These are phyloP conservation scores for Graphiopsis chlorocephala DNA, from an alignment of 2,329 filamentous ascomycete genomes.

Conservation along the genomic window DNA sequence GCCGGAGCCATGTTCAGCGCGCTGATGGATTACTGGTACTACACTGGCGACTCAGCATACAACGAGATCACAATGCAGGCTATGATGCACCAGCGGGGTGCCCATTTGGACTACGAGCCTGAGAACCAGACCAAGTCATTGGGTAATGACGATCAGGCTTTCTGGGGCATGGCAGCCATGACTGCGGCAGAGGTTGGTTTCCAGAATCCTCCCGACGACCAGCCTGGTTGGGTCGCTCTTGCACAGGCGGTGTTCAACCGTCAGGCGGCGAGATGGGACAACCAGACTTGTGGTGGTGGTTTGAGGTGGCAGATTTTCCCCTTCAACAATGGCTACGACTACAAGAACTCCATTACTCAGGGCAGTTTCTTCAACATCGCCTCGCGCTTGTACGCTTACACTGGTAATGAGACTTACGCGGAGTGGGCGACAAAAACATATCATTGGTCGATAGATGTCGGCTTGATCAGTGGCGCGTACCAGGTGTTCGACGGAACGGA, in stretches of 20 bases:
- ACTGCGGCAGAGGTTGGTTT: conserved; percentile 54
- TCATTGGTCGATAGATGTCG: conserved; percentile 43
- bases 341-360: conserved; percentile 52
- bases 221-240: conserved; percentile 45
- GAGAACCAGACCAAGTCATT: conserved; percentile 37
- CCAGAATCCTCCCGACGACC: conserved; percentile 38
- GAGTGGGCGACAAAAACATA: conserved; percentile 57
- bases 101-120: conserved; percentile 59
- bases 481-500: conserved; percentile 49
- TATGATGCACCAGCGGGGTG: conserved; percentile 59
- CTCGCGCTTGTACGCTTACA: conserved; percentile 41
- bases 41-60: conserved; percentile 63
- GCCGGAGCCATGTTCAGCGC: conserved; percentile 61
- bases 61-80: conserved; percentile 58
- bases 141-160: conserved; percentile 56
- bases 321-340: conserved; percentile 50
- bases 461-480: conserved; percentile 56
- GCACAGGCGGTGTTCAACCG: conserved; percentile 43
- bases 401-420: conserved; percentile 53
- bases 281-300: conserved; percentile 38
- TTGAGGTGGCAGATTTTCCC: conserved; percentile 41
- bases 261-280: conserved; percentile 39
- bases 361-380: conserved; percentile 52
- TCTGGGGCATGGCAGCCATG: conserved; percentile 57
- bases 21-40: conserved; percentile 68